Evolutionary conservation across 2,329 filamentous ascomycete genomes (phyloP), one percentile per base, ranked within the genome.

Genomic region (Aureobasidium sp.): DNA sequence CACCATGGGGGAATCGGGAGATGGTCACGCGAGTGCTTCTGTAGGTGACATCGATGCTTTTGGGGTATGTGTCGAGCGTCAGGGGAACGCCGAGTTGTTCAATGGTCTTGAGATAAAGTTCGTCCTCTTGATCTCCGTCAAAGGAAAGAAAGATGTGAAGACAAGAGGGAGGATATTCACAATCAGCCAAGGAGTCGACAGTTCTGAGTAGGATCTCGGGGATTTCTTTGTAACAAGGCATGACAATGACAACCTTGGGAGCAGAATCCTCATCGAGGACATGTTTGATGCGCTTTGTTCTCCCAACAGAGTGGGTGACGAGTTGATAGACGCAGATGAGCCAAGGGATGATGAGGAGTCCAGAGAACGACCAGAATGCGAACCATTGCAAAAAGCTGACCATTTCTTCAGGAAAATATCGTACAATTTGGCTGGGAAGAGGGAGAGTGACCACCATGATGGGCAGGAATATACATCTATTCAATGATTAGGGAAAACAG

Each of bases 121-220:
- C 91, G 68, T 96, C 90, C 66, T 95, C 88, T 65, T 90, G 83
- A 66, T 92, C 90, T 59, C 92, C 93, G 68, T 97, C 94, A 70
- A 97, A 97, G 0, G 92, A 97, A 3, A 97, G 81, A 74, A 97
- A 97, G 34, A 97, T 87, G 72, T 97, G 94, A 62, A 97, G 88
- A 73, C 93, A 97, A 1, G 89, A 88, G 5, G 91, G 84, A 1
- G 94, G 93, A 66, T 97, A 97, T 68, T 97, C 93, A 75, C 91
- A 95, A 68, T 93, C 89, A 57, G 96, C 91, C 37, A 97, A 87
- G 0, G 93, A 97, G 75, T 97, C 87, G 67, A 97, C 82, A 5
- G 93, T 94, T 50, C 88, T 89, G 61, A 97, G 80, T 50, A 97
- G 81, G 13, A 96, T 82, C 0, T 90, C 88, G 0, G 91, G 90